These are phyloP conservation scores for Fusarium equiseti DNA, from an alignment of 2,329 filamentous ascomycete species.

Conservation along the genomic window DNA sequence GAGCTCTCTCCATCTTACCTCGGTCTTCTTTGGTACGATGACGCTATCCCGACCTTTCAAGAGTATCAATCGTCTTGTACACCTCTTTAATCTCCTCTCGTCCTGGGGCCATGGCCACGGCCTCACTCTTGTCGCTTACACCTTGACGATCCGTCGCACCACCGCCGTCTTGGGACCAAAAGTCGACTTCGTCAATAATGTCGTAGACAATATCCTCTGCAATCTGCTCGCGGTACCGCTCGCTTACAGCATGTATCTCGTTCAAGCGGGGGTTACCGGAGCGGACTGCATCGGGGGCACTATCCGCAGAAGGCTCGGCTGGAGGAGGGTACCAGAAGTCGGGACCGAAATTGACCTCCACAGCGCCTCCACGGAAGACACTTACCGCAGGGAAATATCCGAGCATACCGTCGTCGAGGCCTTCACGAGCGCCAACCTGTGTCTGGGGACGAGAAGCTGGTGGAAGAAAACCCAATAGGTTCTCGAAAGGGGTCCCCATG, in stretches of 20 bases:
- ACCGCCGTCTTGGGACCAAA: conserved; percentile 78
- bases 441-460: conserved; percentile 82
- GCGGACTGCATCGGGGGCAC: conserved; percentile 62
- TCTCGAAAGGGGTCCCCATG: conserved; percentile 88
- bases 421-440: conserved; percentile 82
- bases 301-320: conserved; percentile 60
- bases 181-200: conserved; percentile 93
- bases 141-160: conserved; percentile 61
- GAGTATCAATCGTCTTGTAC: conserved; percentile 69
- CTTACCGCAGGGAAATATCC: conserved; percentile 96
- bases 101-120: conserved; percentile 58
- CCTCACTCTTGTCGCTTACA: conserved; percentile 59
- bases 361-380: conserved; percentile 90
- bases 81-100: conserved; percentile 73
- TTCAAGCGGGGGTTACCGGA: conserved; percentile 42
- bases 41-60: background rate
- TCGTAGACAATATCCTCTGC: conserved; percentile 95
- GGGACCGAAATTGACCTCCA: conserved; percentile 93
- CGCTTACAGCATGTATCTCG: conserved; percentile 72
- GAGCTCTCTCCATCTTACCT: conserved; percentile 1
- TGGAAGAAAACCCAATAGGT: conserved; percentile 90
- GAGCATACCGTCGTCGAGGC: conserved; percentile 92
- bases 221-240: conserved; percentile 92
- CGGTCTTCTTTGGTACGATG: background rate
- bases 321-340: conserved; percentile 91